Evolutionary conservation across 1,284 basidiomycete species (phyloP).

Genomic region (Cystobasidiaceae sp.): DNA sequence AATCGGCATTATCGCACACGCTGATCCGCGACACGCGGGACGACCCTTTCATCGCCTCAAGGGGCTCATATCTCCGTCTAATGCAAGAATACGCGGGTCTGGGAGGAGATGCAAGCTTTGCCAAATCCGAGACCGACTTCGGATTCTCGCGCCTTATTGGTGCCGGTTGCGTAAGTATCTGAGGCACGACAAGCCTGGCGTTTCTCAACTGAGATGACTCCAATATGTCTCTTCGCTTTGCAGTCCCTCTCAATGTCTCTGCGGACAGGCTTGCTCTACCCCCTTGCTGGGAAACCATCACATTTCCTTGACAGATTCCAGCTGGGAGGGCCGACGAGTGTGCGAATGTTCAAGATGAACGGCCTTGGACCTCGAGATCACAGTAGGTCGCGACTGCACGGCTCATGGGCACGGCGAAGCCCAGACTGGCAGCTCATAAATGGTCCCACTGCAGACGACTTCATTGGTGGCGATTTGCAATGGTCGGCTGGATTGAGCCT

Average conservation of each 20-base stretch:
- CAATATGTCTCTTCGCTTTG: not conserved
- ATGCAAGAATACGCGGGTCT: conserved; percentile 67
- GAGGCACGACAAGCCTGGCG: not conserved
- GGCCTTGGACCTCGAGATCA: conserved; percentile 77
- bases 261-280: conserved; percentile 60
- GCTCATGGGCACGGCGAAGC: not conserved
- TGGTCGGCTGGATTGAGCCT: conserved; percentile 79
- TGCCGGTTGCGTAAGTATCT: conserved; percentile 46
- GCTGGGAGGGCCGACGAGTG: conserved; percentile 83
- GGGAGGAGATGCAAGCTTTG: conserved; percentile 60
- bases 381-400: conserved; percentile 51
- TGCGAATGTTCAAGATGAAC: conserved; percentile 79
- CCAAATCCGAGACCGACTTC: conserved; percentile 63
- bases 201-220: not conserved
- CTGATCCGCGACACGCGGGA: conserved; percentile 75
- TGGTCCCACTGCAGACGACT: conserved; percentile 52
- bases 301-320: conserved; percentile 83
- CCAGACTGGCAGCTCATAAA: not conserved
- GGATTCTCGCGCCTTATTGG: conserved; percentile 60
- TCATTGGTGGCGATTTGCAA: conserved; percentile 80
- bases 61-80: conserved; percentile 15
- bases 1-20: conserved; percentile 77
- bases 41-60: conserved; percentile 48
- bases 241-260: conserved; percentile 63
- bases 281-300: conserved; percentile 50